Conservation (phyloP, 345 rosid species). For the Isatis tinctoria region DNA sequence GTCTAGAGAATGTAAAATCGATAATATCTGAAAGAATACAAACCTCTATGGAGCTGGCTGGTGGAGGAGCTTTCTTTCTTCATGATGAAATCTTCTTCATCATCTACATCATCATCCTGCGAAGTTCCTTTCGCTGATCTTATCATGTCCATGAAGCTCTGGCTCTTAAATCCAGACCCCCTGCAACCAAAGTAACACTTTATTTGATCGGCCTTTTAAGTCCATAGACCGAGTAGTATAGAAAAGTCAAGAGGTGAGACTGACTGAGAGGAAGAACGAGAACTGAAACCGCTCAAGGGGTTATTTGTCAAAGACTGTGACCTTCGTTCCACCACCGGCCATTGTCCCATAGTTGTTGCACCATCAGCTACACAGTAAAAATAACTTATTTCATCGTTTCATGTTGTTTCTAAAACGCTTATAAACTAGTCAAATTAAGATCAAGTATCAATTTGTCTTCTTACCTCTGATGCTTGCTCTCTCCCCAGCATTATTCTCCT, state of each 20-base stretch:
- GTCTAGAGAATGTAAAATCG: neutral
- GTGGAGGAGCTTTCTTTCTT: conserved; percentile 69
- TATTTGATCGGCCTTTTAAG: neutral
- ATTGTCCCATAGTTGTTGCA: conserved; percentile 49
- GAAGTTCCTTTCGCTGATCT: conserved; percentile 63
- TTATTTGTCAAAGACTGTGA: conserved; percentile 57
- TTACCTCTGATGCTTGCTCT: conserved; percentile 35
- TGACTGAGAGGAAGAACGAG: conserved; percentile 68
- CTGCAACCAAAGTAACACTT: conserved; percentile 36
- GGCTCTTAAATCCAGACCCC: conserved; percentile 52
- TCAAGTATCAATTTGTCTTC: neutral
- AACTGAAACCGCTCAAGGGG: conserved; percentile 55
- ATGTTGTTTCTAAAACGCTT: neutral
- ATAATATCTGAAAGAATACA: neutral
- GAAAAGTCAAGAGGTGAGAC: conserved; percentile 31
- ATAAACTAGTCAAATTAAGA: neutral
- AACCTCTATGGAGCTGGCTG: conserved; percentile 50
- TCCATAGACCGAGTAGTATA: neutral
- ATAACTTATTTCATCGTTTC: neutral
- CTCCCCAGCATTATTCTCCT: conserved; percentile 59
- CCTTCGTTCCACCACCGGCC: conserved; percentile 53
- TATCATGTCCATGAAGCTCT: conserved; percentile 92
- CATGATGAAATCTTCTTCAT: conserved; percentile 64
- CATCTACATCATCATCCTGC: conserved; percentile 64
- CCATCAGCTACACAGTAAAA: conserved; percentile 24